A percentile compares a stretch with the other conserved stretches of the same genome.
Evolutionary conservation across 768 basidiomycete species (phyloP).

Genomic region (Chlorophyllum brunneum): DNA sequence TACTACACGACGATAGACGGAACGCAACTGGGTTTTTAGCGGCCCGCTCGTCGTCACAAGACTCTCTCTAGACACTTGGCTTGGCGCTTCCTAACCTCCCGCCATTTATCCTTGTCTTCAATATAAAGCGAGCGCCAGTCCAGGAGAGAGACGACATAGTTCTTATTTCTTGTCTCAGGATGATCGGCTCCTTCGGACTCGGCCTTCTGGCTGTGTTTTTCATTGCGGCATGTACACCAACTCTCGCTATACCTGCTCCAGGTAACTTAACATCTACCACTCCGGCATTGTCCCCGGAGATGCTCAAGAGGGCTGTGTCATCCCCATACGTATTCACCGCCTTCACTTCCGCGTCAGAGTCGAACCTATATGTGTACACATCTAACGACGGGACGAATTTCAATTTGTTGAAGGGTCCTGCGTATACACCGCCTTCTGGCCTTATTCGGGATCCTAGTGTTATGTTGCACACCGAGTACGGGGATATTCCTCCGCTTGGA

Average conservation of each 20-base stretch:
- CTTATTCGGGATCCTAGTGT: constrained; percentile 33
- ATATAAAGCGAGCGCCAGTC: constrained; percentile 1
- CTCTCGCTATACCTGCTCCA: not conserved
- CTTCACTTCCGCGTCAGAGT: constrained; percentile 30
- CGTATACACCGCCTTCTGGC: constrained; percentile 30
- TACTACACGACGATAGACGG: no score
- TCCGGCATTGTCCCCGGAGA: constrained; percentile 24
- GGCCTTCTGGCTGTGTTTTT: not conserved
- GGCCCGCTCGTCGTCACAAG: constrained; percentile 9
- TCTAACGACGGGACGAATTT: constrained; percentile 30
- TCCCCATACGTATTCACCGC: constrained; percentile 31
- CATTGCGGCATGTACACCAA: not conserved
- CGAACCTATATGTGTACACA: constrained; percentile 31
- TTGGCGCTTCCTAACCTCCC: constrained; percentile 10
- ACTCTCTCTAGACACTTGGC: not conserved
- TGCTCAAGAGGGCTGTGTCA: constrained; percentile 27
- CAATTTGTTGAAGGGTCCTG: constrained; percentile 27
- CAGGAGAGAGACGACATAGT: not conserved
- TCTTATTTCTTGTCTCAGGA: not conserved
- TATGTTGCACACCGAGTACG: constrained; percentile 31
- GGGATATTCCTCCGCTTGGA: not conserved
- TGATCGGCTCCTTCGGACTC: not conserved
- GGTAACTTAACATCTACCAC: constrained; percentile 20
- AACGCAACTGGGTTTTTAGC: no score
- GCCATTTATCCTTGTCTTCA: constrained; percentile 4